Evolutionary conservation across 225 moss, liverwort and hornwort species (phyloP), one percentile per base, ranked within the genome.

Genomic region (Pseudoscleropodium purum): DNA sequence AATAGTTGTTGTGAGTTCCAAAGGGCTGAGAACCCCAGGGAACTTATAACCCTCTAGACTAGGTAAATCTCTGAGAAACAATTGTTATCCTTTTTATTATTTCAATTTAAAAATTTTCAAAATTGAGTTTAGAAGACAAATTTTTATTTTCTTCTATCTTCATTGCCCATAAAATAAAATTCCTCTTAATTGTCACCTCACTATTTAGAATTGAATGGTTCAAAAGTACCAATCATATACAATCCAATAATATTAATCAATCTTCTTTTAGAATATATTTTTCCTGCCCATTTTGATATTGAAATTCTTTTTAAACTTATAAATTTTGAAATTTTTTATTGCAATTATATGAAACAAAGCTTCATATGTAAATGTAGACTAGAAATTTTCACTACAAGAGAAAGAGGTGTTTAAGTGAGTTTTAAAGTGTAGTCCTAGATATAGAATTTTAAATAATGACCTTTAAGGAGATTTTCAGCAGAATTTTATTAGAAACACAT

Each of bases 261-360:
- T n/a, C 2, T n/a, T 23, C 20, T 21, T 7, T 23, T 24, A 13
- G 5, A 39, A 25, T 39, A 4, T 4, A 8, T 23, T 7, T 13
- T 39, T 39, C 7, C 0, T 70, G 1, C 4, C 1, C 0, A 1
- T 0, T 39, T 24, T 39, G 14, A 70, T 13, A 13, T 14, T 70
- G 8, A 39, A 70, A 24, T 23, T n/a, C n/a, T 57, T 57, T 19
- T 4, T 23, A 69, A 39, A 13, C 6, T 68, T 69, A 13, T 4
- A n/a, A n/a, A 4, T 69, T 69, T 69, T 69, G 69, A 2, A 23
- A n/a, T 13, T 12, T n/a, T 68, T 23, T 6, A 56, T 68, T 1
- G 0, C 1, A n/a, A 13, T 13, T 13, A n/a, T 2, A 11, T 69
- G n/a, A 69, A n/a, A 69, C 12, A 24, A 23, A n/a, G 23, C 13